Evolutionary conservation across 2,329 filamentous ascomycete species (phyloP).

Genomic region (Setomelanomma holmii): DNA sequence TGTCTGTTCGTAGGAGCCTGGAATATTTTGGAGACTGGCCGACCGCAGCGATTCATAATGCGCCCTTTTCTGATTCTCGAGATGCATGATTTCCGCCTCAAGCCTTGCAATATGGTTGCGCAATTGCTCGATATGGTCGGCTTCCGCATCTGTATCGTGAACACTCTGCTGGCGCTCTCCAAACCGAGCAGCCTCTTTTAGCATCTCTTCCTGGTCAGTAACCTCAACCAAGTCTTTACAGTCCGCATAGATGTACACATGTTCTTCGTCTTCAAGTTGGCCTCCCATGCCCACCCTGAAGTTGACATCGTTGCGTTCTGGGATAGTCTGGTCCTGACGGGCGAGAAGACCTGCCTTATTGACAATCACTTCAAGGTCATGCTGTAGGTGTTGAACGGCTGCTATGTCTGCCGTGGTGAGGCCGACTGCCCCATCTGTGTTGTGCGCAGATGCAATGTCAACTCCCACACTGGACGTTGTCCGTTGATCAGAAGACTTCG

Average conservation of each 20-base stretch:
- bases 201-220: background rate
- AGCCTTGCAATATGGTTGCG: background rate
- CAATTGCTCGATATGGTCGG: background rate
- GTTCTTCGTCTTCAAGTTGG: slow-evolving; percentile 5
- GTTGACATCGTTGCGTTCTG: background rate
- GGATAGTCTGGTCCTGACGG: too few species aligned
- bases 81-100: background rate
- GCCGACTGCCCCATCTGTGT: too few species aligned
- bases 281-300: background rate
- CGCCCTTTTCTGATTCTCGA: background rate
- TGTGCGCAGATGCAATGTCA: too few species aligned
- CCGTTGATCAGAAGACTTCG: too few species aligned
- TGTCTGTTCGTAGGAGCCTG: too few species aligned
- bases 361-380: too few species aligned
- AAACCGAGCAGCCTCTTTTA: too few species aligned
- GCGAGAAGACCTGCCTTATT: too few species aligned
- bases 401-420: too few species aligned
- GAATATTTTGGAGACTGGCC: background rate
- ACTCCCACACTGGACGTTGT: too few species aligned
- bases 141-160: background rate
- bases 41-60: background rate
- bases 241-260: slow-evolving; percentile 6
- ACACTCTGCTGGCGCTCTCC: too few species aligned
- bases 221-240: slow-evolving; percentile 7
- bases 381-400: too few species aligned